These are phyloP conservation scores for Camellia lanceoleosa DNA, from an alignment of 148 eudicot genomes.

Conservation along the genomic window DNA sequence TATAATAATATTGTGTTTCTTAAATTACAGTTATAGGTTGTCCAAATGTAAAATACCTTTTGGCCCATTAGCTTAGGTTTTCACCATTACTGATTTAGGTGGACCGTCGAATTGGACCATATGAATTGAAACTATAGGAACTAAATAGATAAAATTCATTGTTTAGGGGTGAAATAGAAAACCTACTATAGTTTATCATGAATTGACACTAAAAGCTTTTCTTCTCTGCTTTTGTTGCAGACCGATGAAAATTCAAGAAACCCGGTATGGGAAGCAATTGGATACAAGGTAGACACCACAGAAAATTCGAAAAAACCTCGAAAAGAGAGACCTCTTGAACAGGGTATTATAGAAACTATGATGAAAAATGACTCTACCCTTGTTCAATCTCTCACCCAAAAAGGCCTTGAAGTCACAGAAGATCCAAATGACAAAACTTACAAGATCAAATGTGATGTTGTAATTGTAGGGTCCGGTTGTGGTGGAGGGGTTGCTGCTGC, in stretches of 20 bases:
- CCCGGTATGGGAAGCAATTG: slow-evolving; percentile 76
- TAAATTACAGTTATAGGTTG: too few relatives aligned
- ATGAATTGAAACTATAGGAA: too few relatives aligned
- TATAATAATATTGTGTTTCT: background rate
- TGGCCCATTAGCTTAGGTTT: too few relatives aligned
- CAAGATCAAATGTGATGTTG: slow-evolving; percentile 68
- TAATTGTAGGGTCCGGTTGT: slow-evolving; percentile 83
- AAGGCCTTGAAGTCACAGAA: slow-evolving; percentile 52
- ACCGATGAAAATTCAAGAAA: slow-evolving; percentile 60
- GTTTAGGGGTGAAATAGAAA: too few relatives aligned
- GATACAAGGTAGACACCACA: slow-evolving; percentile 51
- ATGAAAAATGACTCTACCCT: slow-evolving; percentile 43
- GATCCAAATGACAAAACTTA: slow-evolving; percentile 24
- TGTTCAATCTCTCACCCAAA: slow-evolving; percentile 44
- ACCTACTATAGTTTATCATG: too few relatives aligned
- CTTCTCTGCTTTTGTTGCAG: slow-evolving; percentile 25
- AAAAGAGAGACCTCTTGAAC: slow-evolving; percentile 65
- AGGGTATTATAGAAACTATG: slow-evolving; percentile 63
- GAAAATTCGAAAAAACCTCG: slow-evolving; percentile 22
- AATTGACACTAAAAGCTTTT: background rate
- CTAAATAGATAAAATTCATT: too few relatives aligned
- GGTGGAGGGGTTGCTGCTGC: slow-evolving; percentile 93
- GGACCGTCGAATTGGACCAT: too few relatives aligned
- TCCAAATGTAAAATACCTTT: too few relatives aligned
- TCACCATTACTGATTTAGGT: too few relatives aligned